Conservation (phyloP, 2,329 filamentous ascomycete species). For the Falciphora oryzae region DNA sequence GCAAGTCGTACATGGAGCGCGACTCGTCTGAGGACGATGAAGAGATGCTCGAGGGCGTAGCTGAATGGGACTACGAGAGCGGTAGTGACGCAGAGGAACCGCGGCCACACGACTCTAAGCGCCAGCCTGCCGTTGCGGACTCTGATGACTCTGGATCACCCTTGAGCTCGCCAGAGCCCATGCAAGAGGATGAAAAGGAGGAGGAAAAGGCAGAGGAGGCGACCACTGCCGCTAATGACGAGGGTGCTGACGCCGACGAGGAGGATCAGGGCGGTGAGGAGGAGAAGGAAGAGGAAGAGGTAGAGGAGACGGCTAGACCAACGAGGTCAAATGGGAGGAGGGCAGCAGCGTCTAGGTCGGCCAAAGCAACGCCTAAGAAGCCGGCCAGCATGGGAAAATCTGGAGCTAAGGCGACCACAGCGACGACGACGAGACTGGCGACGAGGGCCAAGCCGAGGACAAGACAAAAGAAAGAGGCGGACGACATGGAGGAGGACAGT, state of each 20-base stretch:
- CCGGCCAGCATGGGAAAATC: background rate
- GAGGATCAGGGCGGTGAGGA: slow-evolving; percentile 2
- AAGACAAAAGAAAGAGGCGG: background rate
- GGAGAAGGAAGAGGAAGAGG: slow-evolving; percentile 4
- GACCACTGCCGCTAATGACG: background rate
- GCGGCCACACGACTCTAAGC: background rate
- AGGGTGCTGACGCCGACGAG: slow-evolving; percentile 1
- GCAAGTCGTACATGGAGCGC: slow-evolving; percentile 48
- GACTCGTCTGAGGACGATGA: slow-evolving; percentile 53
- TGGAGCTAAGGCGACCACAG: background rate
- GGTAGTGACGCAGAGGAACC: slow-evolving; percentile 25
- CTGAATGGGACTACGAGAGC: slow-evolving; percentile 50
- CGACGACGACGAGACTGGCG: slow-evolving; percentile 6
- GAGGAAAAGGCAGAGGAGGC: background rate
- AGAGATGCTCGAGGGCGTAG: slow-evolving; percentile 56
- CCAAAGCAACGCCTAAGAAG: slow-evolving; percentile 6
- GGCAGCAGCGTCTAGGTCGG: slow-evolving; percentile 1
- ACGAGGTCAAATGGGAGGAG: slow-evolving; percentile 7
- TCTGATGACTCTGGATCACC: slow-evolving; percentile 3
- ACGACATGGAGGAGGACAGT: slow-evolving; percentile 7
- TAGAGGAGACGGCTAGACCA: background rate
- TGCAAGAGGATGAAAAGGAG: slow-evolving; percentile 11
- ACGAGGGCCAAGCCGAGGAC: slow-evolving; percentile 9
- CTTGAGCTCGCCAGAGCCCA: slow-evolving; percentile 9
- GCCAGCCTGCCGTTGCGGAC: background rate